These are phyloP conservation scores for Albugo laibachii DNA, from an alignment of 352 stramenopile genomes.

Conservation along the genomic window DNA sequence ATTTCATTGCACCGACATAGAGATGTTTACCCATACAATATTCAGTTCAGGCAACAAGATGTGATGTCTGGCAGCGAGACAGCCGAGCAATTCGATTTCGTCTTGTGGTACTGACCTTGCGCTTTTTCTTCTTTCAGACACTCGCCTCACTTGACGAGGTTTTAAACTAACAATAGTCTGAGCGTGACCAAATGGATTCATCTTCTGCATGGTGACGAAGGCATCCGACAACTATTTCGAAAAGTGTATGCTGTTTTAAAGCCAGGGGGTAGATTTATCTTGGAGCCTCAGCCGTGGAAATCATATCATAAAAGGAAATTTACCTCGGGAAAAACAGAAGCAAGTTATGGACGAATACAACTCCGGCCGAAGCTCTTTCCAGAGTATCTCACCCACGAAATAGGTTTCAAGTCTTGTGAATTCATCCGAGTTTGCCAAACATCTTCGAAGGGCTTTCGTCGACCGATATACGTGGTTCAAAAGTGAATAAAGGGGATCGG, in stretches of 20 bases:
- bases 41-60: slow-evolving; percentile 71
- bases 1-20: slow-evolving; percentile 9
- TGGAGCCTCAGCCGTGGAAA: slow-evolving; percentile 79
- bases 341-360: slow-evolving; percentile 48
- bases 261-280: slow-evolving; percentile 43
- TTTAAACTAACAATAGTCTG: slow-evolving; percentile 20
- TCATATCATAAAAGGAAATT: slow-evolving; percentile 78
- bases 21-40: slow-evolving; percentile 45
- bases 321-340: slow-evolving; percentile 45
- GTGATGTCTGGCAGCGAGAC: slow-evolving; percentile 16
- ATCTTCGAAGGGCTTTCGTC: slow-evolving; percentile 46
- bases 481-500: slow-evolving; percentile 1
- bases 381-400: slow-evolving; percentile 21
- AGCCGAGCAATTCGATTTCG: slow-evolving; percentile 32
- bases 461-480: slow-evolving; percentile 50
- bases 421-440: slow-evolving; percentile 63
- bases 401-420: slow-evolving; percentile 45
- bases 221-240: slow-evolving; percentile 51
- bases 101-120: slow-evolving; percentile 32
- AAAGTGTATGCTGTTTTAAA: slow-evolving; percentile 38
- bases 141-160: slow-evolving; percentile 1
- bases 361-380: slow-evolving; percentile 62
- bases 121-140: no score
- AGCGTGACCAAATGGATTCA: slow-evolving; percentile 86
- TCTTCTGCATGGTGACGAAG: slow-evolving; percentile 71